These are phyloP conservation scores for Psilocybe subaeruginosa DNA, from an alignment of 768 basidiomycete species.

Conservation along the genomic window DNA sequence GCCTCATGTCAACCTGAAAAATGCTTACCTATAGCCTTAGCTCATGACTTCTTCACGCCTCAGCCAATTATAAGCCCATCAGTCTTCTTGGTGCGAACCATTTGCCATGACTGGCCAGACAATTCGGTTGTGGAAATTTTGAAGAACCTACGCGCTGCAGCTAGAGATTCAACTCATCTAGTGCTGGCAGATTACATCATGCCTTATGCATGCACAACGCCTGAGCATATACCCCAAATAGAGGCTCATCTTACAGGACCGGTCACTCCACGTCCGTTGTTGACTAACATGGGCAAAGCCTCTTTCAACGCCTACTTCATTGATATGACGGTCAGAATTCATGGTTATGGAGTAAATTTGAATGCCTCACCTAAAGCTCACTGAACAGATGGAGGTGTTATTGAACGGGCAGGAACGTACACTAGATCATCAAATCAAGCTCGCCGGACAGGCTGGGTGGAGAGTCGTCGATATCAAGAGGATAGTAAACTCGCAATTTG, in stretches of 20 bases:
- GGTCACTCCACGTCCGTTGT: neutral
- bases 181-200: constrained; percentile 39
- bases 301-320: constrained; percentile 7
- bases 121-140: constrained; percentile 31
- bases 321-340: constrained; percentile 6
- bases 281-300: constrained; percentile 8
- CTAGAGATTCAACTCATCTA: constrained; percentile 33
- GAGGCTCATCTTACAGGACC: neutral
- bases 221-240: neutral
- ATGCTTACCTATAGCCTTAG: constrained; percentile 10
- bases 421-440: neutral
- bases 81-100: constrained; percentile 36
- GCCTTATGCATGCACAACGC: constrained; percentile 4
- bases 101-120: constrained; percentile 44
- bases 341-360: neutral
- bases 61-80: constrained; percentile 36
- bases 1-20: neutral
- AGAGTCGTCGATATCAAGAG: neutral
- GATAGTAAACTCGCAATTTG: constrained; percentile 4
- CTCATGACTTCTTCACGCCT: constrained; percentile 38
- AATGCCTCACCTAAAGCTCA: neutral
- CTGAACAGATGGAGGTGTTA: constrained; percentile 5
- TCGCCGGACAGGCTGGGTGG: constrained; percentile 5
- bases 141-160: constrained; percentile 33
- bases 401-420: constrained; percentile 11